Percentiles rank a stretch among this genome's conserved stretches.
Conservation (phyloP, 768 basidiomycete genomes). For the Xanthoconium purpureum region DNA sequence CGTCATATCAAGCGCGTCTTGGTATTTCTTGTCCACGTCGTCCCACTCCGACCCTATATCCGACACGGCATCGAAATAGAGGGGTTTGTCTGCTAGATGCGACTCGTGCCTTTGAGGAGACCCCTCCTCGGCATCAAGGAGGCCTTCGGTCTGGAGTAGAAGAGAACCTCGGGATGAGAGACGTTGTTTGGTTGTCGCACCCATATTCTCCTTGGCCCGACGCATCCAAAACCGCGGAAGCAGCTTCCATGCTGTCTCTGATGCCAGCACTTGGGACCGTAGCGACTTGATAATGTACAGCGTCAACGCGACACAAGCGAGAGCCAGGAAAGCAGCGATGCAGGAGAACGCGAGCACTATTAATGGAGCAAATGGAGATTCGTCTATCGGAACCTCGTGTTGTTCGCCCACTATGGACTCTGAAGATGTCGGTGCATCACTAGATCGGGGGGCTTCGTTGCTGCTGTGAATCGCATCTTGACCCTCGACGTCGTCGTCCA, state of each 20-base stretch:
- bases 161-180: not conserved
- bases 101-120: not conserved
- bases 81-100: not conserved
- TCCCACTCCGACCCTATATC: conserved; percentile 26
- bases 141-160: not conserved
- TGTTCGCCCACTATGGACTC: not conserved
- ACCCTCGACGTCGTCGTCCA: conserved; percentile 22
- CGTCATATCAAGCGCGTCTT: conserved; percentile 29
- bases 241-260: conserved; percentile 22
- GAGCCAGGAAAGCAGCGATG: conserved; percentile 20
- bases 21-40: conserved; percentile 30
- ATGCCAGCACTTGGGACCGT: conserved; percentile 18
- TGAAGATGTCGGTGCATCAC: not conserved
- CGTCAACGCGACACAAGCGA: conserved; percentile 19
- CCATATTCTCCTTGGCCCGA: not conserved
- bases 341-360: conserved; percentile 27
- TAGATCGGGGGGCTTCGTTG: not conserved
- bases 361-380: conserved; percentile 6
- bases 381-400: not conserved
- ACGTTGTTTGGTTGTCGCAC: not conserved
- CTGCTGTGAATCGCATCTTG: conserved; percentile 23
- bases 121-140: conserved; percentile 3
- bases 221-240: conserved; percentile 18
- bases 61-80: conserved; percentile 10
- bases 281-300: conserved; percentile 24